Evolutionary conservation across 2,329 filamentous ascomycete species (phyloP).

Genomic region (Xylariaceae sp.): DNA sequence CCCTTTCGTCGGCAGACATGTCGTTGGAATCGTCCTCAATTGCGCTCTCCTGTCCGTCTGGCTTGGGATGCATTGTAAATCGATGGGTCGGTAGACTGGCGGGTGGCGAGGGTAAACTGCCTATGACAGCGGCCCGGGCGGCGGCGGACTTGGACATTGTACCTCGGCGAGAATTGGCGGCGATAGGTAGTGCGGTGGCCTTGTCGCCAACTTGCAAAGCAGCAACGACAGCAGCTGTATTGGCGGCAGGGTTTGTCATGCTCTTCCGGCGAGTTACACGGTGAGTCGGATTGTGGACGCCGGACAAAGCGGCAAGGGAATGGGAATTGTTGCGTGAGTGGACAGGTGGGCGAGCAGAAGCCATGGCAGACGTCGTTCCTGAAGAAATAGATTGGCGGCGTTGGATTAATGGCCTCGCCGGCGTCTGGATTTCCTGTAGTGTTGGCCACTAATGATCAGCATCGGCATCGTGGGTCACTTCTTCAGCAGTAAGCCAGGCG

Average conservation of each 20-base stretch:
- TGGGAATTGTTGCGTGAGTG: conserved; percentile 72
- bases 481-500: conserved; percentile 27
- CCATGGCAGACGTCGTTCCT: conserved; percentile 53
- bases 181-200: conserved; percentile 53
- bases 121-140: conserved; percentile 49
- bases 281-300: conserved; percentile 73
- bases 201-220: conserved; percentile 62
- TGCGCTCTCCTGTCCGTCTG: conserved; percentile 54
- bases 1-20: conserved; percentile 52
- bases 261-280: conserved; percentile 92
- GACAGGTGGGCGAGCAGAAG: conserved; percentile 53
- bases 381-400: conserved; percentile 57
- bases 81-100: conserved; percentile 62
- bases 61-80: conserved; percentile 47
- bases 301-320: conserved; percentile 75
- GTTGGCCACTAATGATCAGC: conserved; percentile 37
- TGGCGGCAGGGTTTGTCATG: conserved; percentile 70
- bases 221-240: conserved; percentile 70
- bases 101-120: conserved; percentile 60
- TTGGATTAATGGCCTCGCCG: conserved; percentile 63
- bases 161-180: conserved; percentile 58
- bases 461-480: conserved; percentile 30
- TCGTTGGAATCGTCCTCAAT: conserved; percentile 65
- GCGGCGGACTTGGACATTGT: conserved; percentile 62
- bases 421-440: conserved; percentile 58